These are phyloP conservation scores for Yueomyces sinensis DNA, from an alignment of 805 yeast genomes.

Conservation along the genomic window DNA sequence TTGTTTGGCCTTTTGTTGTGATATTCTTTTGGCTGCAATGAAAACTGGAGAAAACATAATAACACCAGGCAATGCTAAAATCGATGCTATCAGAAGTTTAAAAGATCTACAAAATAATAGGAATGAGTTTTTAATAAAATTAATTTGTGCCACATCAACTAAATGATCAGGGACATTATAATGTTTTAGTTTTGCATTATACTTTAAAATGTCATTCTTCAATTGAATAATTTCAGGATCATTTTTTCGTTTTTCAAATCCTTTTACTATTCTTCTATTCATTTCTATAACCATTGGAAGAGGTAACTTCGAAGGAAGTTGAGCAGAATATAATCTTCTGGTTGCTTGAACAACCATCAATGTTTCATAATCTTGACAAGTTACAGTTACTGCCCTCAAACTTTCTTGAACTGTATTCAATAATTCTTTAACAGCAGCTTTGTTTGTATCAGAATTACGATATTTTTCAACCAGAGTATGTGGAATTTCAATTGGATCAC, in stretches of 20 bases:
- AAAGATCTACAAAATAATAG: slow-evolving; percentile 45
- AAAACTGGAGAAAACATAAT: slow-evolving; percentile 82
- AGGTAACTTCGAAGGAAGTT: slow-evolving; percentile 57
- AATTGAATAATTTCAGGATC: slow-evolving; percentile 53
- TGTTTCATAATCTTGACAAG: slow-evolving; percentile 81
- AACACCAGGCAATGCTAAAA: slow-evolving; percentile 78
- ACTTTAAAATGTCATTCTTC: slow-evolving; percentile 48
- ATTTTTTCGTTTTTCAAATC: slow-evolving; percentile 61
- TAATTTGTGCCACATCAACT: slow-evolving; percentile 40
- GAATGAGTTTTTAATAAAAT: slow-evolving; percentile 35
- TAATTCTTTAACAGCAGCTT: slow-evolving; percentile 60
- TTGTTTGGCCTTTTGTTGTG: slow-evolving; percentile 54
- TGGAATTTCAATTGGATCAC: slow-evolving; percentile 65
- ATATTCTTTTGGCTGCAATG: slow-evolving; percentile 58
- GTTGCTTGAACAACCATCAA: slow-evolving; percentile 85
- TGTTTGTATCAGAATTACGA: slow-evolving; percentile 45
- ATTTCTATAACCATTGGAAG: slow-evolving; percentile 78
- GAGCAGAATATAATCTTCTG: slow-evolving; percentile 73
- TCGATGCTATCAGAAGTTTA: slow-evolving; percentile 40
- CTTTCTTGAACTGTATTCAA: slow-evolving; percentile 62
- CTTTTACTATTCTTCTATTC: slow-evolving; percentile 75
- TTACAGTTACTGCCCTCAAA: slow-evolving; percentile 72
- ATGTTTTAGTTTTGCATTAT: slow-evolving; percentile 61
- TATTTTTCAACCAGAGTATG: slow-evolving; percentile 53
- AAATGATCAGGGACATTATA: slow-evolving; percentile 43